These are phyloP conservation scores for Cornus florida DNA, from an alignment of 148 eudicot genomes.

Conservation along the genomic window DNA sequence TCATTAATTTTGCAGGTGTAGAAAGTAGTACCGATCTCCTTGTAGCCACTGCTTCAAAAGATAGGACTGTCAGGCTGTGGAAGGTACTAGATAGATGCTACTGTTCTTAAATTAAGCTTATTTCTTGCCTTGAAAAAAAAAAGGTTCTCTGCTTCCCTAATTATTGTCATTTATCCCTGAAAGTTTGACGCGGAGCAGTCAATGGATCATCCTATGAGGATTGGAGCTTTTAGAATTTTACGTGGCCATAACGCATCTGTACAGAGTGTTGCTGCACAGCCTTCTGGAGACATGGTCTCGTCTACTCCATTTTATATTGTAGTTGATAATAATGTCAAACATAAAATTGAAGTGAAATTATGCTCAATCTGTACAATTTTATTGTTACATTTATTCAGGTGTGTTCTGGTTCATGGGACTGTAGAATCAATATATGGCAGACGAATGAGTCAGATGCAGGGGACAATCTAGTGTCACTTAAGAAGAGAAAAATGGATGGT, in stretches of 20 bases:
- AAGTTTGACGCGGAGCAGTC: slow-evolving; percentile 57
- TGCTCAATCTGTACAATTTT: slow-evolving; percentile 3
- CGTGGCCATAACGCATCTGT: slow-evolving; percentile 83
- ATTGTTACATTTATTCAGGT: slow-evolving; percentile 42
- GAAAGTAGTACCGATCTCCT: slow-evolving; percentile 32
- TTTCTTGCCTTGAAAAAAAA: neutral
- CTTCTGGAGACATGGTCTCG: slow-evolving; percentile 76
- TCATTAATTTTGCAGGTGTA: slow-evolving; percentile 28
- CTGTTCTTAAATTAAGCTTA: slow-evolving; percentile 1
- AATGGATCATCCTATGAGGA: slow-evolving; percentile 38
- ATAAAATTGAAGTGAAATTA: neutral
- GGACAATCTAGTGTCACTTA: slow-evolving; percentile 54
- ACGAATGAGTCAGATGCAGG: slow-evolving; percentile 50
- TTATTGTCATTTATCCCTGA: slow-evolving; percentile 3
- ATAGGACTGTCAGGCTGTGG: slow-evolving; percentile 83
- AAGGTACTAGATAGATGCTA: slow-evolving; percentile 45
- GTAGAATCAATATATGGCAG: slow-evolving; percentile 81
- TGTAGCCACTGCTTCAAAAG: slow-evolving; percentile 88
- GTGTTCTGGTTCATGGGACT: slow-evolving; percentile 97
- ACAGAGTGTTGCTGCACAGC: slow-evolving; percentile 69
- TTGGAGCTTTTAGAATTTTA: slow-evolving; percentile 66
- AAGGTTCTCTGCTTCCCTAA: slow-evolving; percentile 2
- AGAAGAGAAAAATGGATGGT: slow-evolving; percentile 73
- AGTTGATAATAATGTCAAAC: neutral
- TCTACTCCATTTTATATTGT: neutral